These are phyloP conservation scores for Beauveria scarabaeidicola DNA, from an alignment of 2,329 filamentous ascomycete species.

Conservation along the genomic window DNA sequence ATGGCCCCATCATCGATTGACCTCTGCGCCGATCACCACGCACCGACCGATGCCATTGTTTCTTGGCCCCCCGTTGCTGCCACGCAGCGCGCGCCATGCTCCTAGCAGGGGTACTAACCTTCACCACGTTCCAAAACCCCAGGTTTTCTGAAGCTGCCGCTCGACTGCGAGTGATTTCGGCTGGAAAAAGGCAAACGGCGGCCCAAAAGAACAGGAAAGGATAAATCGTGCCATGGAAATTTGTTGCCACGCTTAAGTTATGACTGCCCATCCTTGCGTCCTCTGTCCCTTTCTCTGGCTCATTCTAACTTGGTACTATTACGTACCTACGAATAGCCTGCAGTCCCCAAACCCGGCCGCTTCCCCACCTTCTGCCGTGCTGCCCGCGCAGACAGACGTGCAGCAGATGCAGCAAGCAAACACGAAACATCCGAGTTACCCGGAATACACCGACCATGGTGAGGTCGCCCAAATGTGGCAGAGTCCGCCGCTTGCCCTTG, in stretches of 20 bases:
- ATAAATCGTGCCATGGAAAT: too few relatives aligned
- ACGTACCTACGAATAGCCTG: constrained; percentile 5
- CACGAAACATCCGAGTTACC: background rate
- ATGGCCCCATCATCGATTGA: constrained; percentile 7
- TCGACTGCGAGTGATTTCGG: background rate
- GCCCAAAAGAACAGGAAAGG: too few relatives aligned
- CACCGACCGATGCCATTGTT: background rate
- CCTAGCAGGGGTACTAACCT: background rate
- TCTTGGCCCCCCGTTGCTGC: background rate
- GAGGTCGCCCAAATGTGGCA: background rate
- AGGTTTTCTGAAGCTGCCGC: background rate
- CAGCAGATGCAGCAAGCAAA: background rate
- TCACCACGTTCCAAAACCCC: background rate
- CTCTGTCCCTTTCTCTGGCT: background rate
- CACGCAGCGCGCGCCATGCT: background rate
- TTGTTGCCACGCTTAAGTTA: background rate
- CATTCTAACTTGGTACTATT: background rate
- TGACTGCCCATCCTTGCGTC: background rate
- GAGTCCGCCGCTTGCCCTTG: background rate
- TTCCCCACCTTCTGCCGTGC: background rate
- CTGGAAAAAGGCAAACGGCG: background rate
- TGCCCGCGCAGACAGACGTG: background rate
- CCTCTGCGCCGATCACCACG: constrained; percentile 2
- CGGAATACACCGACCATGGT: background rate
- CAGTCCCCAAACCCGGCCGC: background rate